phyloP scores from a whole-genome alignment of 1,284 basidiomycete genomes.

The Cutaneotrichosporon cavernicola region DNA sequence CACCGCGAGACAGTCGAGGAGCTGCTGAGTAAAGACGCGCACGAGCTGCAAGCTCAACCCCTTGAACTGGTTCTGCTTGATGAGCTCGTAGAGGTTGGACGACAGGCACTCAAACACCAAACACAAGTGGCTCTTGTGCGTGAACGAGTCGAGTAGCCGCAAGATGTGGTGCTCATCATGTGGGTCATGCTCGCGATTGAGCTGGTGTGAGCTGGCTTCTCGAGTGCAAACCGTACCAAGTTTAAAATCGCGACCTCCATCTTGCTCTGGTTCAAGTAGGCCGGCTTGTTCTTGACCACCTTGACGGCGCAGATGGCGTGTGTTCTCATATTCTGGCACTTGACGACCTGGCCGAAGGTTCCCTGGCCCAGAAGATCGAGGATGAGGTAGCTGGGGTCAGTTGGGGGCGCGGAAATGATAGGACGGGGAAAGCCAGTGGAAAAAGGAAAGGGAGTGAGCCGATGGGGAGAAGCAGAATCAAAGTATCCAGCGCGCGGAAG shows the following conservation, averaged over 20 bases:
- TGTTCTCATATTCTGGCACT: slow-evolving; percentile 99
- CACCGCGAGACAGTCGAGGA: slow-evolving; percentile 87
- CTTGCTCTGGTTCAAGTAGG: slow-evolving; percentile 99
- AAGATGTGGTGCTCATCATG: slow-evolving; percentile 96
- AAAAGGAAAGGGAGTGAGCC: not conserved
- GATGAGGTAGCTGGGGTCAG: slow-evolving; percentile 68
- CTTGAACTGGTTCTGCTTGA: slow-evolving; percentile 99
- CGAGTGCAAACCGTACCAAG: slow-evolving; percentile 61
- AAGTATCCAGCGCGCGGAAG: not conserved
- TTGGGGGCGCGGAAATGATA: not conserved
- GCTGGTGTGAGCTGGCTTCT: slow-evolving; percentile 56
- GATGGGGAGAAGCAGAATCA: not conserved
- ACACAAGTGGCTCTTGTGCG: slow-evolving; percentile 93
- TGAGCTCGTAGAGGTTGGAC: slow-evolving; percentile 97
- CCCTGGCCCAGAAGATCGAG: slow-evolving; percentile 97
- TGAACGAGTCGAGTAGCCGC: slow-evolving; percentile 92
- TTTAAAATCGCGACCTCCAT: slow-evolving; percentile 99
- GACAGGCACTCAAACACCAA: slow-evolving; percentile 97
- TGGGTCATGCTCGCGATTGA: slow-evolving; percentile 89
- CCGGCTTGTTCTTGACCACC: slow-evolving; percentile 99
- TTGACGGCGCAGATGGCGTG: slow-evolving; percentile 98
- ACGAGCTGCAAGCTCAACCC: slow-evolving; percentile 94
- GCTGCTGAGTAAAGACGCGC: slow-evolving; percentile 94
- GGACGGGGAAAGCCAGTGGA: not conserved
- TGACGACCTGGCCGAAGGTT: slow-evolving; percentile 98